Conservation (phyloP, 805 yeast species). For the Pichia cabralensis region DNA sequence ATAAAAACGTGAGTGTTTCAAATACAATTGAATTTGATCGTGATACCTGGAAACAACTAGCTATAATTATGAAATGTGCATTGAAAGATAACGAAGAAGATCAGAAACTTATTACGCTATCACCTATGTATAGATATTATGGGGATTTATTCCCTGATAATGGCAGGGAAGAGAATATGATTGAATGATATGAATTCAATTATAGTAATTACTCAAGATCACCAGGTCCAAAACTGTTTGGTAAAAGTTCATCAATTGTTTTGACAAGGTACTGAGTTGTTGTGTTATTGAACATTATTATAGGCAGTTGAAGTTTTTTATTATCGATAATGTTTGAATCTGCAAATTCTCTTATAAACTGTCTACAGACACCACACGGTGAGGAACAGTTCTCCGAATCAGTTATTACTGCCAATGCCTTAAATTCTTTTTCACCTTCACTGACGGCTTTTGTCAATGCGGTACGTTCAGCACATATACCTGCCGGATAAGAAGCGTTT, state of each 20-base stretch:
- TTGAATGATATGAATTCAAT: background rate
- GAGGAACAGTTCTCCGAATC: slow-evolving; percentile 51
- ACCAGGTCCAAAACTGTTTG: slow-evolving; percentile 7
- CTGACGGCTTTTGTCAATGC: slow-evolving; percentile 49
- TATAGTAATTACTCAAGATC: background rate
- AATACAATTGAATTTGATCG: background rate
- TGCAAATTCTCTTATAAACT: slow-evolving; percentile 73
- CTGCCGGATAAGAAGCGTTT: slow-evolving; percentile 80
- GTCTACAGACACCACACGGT: slow-evolving; percentile 95
- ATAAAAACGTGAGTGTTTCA: background rate
- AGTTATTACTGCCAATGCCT: slow-evolving; percentile 59
- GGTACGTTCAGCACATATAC: slow-evolving; percentile 69
- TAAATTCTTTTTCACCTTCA: slow-evolving; percentile 32
- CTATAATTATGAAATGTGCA: slow-evolving; percentile 2
- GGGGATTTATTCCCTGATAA: slow-evolving; percentile 11
- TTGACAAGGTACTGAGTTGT: background rate
- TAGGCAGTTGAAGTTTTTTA: slow-evolving; percentile 3
- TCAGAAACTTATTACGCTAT: slow-evolving; percentile 1
- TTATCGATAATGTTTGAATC: background rate
- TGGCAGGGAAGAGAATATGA: slow-evolving; percentile 6
- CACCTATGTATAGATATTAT: slow-evolving; percentile 12
- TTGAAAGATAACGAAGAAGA: background rate
- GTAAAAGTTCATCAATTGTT: slow-evolving; percentile 6
- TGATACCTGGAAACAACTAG: background rate
- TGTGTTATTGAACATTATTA: slow-evolving; percentile 6